phyloP scores from a whole-genome alignment of 805 yeast species.

The Saccharomyces eubayanus region DNA sequence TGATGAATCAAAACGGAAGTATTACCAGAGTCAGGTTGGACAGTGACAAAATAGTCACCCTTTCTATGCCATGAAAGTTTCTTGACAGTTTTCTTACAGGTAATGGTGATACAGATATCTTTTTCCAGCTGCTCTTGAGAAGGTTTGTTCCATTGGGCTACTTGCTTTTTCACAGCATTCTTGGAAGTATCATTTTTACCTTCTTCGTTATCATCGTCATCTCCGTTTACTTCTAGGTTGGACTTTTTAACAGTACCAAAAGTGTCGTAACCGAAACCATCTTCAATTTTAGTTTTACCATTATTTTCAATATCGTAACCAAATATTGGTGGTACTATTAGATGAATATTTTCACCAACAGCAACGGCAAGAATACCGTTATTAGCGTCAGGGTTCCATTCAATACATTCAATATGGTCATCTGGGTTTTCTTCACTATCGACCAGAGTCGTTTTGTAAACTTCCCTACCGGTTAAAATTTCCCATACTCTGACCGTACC shows the following conservation, averaged over 20 bases:
- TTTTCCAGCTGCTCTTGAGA: conserved; percentile 47
- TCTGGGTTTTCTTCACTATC: conserved; percentile 51
- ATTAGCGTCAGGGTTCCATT: conserved; percentile 79
- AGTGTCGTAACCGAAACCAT: conserved; percentile 83
- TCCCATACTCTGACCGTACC: conserved; percentile 97
- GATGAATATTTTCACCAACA: conserved; percentile 70
- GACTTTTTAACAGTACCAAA: conserved; percentile 47
- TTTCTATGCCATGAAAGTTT: conserved; percentile 90
- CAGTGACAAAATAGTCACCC: conserved; percentile 94
- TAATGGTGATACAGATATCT: conserved; percentile 68
- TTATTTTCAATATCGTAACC: conserved; percentile 79
- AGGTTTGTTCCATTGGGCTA: conserved; percentile 81
- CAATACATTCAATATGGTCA: conserved; percentile 70
- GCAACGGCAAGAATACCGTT: conserved; percentile 77
- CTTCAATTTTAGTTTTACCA: conserved; percentile 70
- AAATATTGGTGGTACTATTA: conserved; percentile 84
- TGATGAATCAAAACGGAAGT: conserved; percentile 91
- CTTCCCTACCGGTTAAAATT: conserved; percentile 88
- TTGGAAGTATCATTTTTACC: conserved; percentile 25
- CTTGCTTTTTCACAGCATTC: conserved; percentile 39
- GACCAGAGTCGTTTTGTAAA: conserved; percentile 51
- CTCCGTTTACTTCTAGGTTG: conserved; percentile 33
- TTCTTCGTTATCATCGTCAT: conserved; percentile 35
- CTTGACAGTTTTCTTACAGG: conserved; percentile 59
- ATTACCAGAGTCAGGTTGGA: conserved; percentile 88